These are phyloP conservation scores for Hypoxylon fuscum DNA, from an alignment of 495 filamentous ascomycete species.

Conservation along the genomic window DNA sequence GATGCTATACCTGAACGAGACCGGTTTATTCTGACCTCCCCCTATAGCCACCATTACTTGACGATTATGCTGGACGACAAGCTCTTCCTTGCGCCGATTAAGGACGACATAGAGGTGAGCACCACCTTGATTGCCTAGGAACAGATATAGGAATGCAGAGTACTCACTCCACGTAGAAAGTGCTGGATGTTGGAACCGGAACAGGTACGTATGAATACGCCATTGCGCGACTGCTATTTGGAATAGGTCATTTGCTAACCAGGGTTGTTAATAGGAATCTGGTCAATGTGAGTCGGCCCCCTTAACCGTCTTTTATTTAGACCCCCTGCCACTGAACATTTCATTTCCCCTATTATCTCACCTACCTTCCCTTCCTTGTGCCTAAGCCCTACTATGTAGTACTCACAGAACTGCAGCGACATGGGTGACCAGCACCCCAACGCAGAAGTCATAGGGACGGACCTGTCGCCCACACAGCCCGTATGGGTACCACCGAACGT, in stretches of 20 bases:
- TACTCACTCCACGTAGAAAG: conserved; percentile 44
- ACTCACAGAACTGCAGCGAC: conserved; percentile 46
- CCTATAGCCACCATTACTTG: conserved; percentile 46
- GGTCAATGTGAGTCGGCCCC: conserved; percentile 44
- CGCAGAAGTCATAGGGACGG: conserved; percentile 64
- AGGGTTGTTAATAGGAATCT: conserved; percentile 43
- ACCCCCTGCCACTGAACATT: too few species aligned
- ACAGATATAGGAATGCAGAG: neutral
- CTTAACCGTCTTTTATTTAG: neutral
- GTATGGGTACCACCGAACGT: conserved; percentile 61
- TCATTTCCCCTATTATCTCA: too few species aligned
- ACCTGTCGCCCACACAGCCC: conserved; percentile 62
- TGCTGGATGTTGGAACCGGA: conserved; percentile 66
- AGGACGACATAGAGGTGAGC: conserved; percentile 34
- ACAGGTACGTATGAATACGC: conserved; percentile 56
- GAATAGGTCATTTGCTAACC: conserved; percentile 2
- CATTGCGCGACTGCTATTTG: conserved; percentile 34
- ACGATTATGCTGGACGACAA: conserved; percentile 51
- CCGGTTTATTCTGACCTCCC: neutral
- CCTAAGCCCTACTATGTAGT: too few species aligned
- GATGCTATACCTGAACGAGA: neutral
- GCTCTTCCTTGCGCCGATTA: conserved; percentile 68
- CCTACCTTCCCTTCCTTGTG: too few species aligned
- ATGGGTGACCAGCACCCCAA: conserved; percentile 62
- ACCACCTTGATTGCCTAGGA: neutral